These are phyloP conservation scores for Endothia cerciana DNA, from an alignment of 2,329 filamentous ascomycete genomes.

Conservation along the genomic window DNA sequence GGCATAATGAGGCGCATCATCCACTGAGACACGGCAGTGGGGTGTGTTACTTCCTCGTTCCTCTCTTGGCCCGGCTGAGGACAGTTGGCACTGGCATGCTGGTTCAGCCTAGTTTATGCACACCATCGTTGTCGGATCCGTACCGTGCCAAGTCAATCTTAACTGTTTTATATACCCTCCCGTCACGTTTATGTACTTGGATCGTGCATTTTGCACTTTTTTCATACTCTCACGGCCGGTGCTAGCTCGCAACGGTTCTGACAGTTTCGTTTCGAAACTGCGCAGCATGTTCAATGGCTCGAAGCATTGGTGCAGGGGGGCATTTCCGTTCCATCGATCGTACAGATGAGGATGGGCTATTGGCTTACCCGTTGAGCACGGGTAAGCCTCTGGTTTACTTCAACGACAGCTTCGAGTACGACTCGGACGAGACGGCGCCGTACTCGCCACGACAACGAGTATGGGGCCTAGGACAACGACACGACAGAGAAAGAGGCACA, in stretches of 20 bases:
- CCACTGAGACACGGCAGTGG: constrained; percentile 14
- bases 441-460: constrained; percentile 13
- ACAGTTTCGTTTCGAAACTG: constrained; percentile 13
- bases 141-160: not conserved
- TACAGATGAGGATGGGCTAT: constrained; percentile 15
- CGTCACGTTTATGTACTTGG: not conserved
- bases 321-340: constrained; percentile 31
- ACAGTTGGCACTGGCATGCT: constrained; percentile 14
- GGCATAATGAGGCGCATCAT: constrained; percentile 1
- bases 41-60: not conserved
- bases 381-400: constrained; percentile 14
- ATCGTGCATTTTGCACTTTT: constrained; percentile 7
- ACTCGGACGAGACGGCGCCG: constrained; percentile 19
- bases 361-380: not conserved
- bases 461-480: constrained; percentile 20
- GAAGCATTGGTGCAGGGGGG: constrained; percentile 39
- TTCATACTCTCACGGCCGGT: constrained; percentile 1
- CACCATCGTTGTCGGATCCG: constrained; percentile 4
- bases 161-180: constrained; percentile 1
- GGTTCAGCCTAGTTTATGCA: constrained; percentile 2
- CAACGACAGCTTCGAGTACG: constrained; percentile 23
- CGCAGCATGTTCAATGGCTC: constrained; percentile 43
- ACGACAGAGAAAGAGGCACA: constrained; percentile 17
- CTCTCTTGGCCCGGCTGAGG: not conserved
- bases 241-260: not conserved